phyloP scores from a whole-genome alignment of 257 asterid species.

The Scutellaria baicalensis region DNA sequence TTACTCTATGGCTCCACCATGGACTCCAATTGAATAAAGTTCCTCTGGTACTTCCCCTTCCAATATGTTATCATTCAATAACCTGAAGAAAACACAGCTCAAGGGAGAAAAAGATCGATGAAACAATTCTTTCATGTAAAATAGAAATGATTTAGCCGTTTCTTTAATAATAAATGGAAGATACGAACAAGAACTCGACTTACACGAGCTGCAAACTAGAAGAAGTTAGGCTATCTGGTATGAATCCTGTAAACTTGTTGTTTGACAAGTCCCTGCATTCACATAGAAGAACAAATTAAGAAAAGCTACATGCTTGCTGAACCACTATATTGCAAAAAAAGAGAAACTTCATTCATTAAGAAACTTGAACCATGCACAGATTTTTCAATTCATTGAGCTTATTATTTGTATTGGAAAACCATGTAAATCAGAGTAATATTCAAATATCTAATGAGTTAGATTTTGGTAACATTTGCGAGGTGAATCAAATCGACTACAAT shows the following conservation, averaged over 20 bases:
- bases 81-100: not conserved
- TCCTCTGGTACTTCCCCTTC: conserved; percentile 86
- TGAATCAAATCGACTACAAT: not conserved
- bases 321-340: not conserved
- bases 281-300: conserved; percentile 2
- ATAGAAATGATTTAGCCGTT: not conserved
- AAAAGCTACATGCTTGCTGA: not conserved
- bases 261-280: conserved; percentile 81
- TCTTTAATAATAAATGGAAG: not conserved
- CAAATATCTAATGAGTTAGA: not conserved
- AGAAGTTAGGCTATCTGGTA: conserved; percentile 76
- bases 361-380: not conserved
- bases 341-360: not conserved
- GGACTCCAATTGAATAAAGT: conserved; percentile 85
- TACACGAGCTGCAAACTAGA: conserved; percentile 81
- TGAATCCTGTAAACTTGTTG: conserved; percentile 65
- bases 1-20: conserved; percentile 96
- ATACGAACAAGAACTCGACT: conserved; percentile 20
- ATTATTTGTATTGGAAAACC: not conserved
- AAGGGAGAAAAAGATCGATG: not conserved
- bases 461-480: not conserved
- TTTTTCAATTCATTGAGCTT: not conserved
- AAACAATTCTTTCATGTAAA: not conserved
- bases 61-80: conserved; percentile 65
- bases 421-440: not conserved